Evolutionary conservation across 1,139 yeast species (phyloP).

Genomic region (Magnusiomyces paraingens): DNA sequence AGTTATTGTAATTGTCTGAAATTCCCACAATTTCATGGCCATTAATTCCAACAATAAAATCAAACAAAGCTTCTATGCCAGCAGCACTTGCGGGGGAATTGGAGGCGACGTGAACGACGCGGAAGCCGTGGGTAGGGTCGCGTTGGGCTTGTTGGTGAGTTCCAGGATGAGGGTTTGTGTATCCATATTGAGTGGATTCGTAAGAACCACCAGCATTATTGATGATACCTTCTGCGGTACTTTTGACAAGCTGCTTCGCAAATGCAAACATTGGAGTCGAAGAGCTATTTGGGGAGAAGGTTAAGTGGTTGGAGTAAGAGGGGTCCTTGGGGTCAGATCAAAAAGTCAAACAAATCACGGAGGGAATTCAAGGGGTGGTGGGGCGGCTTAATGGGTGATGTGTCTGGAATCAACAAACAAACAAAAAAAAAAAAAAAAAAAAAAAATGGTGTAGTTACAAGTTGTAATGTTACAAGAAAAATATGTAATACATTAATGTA

Average conservation of each 20-base stretch:
- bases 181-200: not conserved
- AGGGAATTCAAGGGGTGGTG: no score
- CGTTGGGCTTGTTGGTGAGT: constrained; percentile 35
- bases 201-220: constrained; percentile 12
- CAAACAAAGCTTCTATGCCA: constrained; percentile 79
- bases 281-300: not conserved
- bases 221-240: constrained; percentile 48
- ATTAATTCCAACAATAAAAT: constrained; percentile 71
- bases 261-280: constrained; percentile 65
- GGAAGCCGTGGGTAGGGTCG: constrained; percentile 43
- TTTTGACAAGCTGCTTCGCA: constrained; percentile 75
- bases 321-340: no score
- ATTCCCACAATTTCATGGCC: constrained; percentile 46
- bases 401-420: no score
- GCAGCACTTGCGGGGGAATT: constrained; percentile 39
- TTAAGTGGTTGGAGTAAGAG: not conserved
- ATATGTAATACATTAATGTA: no score
- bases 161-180: not conserved
- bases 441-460: no score
- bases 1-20: not conserved
- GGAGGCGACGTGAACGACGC: constrained; percentile 46
- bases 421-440: no score
- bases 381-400: no score
- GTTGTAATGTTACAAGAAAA: no score
- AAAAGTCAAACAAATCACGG: no score